These are phyloP conservation scores for Delitschia confertaspora DNA, from an alignment of 495 filamentous ascomycete genomes.

Conservation along the genomic window DNA sequence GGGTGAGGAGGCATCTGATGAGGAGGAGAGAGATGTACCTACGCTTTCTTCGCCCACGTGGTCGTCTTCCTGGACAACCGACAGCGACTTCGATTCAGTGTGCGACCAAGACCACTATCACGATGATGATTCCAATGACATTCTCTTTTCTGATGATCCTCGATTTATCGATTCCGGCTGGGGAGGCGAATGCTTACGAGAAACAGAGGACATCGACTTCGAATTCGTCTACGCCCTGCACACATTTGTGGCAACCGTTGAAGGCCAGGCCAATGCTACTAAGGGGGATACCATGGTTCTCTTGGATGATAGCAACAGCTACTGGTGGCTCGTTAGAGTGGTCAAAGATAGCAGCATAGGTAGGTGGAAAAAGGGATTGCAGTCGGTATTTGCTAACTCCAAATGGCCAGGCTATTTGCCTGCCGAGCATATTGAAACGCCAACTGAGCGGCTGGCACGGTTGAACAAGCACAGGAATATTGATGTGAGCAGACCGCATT, in stretches of 20 bases:
- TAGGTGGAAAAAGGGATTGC: conserved; percentile 37
- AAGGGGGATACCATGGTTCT: conserved; percentile 99
- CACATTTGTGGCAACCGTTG: conserved; percentile 94
- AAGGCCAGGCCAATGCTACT: conserved; percentile 94
- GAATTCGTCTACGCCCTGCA: conserved; percentile 98
- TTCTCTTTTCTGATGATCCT: conserved; percentile 42
- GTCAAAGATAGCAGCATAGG: conserved; percentile 97
- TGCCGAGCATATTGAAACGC: conserved; percentile 97
- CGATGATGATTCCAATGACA: conserved; percentile 45
- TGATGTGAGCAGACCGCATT: conserved; percentile 54
- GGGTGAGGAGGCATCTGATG: background rate
- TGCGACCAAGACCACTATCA: conserved; percentile 22
- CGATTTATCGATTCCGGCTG: conserved; percentile 59
- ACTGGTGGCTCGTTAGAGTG: conserved; percentile 98
- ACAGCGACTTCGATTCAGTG: conserved; percentile 28
- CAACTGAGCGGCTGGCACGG: conserved; percentile 84
- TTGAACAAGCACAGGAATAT: conserved; percentile 98
- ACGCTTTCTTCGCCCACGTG: conserved; percentile 5
- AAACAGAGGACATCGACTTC: conserved; percentile 96
- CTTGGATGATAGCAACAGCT: conserved; percentile 98
- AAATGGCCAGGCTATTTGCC: conserved; percentile 83
- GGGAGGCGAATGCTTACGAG: conserved; percentile 72
- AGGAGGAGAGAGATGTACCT: background rate
- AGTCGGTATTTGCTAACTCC: too few species aligned
- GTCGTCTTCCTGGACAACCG: conserved; percentile 29